These are phyloP conservation scores for Trichoderma sp. DNA, from an alignment of 2,329 filamentous ascomycete species.

Conservation along the genomic window DNA sequence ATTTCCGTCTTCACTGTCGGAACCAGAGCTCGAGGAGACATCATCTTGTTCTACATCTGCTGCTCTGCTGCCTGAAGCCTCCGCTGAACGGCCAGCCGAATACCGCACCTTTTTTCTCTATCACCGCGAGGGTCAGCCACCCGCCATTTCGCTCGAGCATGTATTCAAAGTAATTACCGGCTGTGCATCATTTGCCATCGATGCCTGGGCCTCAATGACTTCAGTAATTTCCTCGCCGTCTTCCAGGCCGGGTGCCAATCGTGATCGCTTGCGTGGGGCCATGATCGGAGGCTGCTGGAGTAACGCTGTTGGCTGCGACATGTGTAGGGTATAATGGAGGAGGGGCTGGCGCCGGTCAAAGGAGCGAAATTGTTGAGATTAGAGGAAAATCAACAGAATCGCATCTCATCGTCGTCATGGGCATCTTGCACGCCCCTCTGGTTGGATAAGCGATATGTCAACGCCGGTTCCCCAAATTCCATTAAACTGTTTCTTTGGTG, in stretches of 20 bases:
- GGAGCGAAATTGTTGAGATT: not conserved
- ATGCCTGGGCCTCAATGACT: conserved; percentile 48
- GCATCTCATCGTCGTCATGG: not conserved
- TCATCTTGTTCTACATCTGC: conserved; percentile 32
- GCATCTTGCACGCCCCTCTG: conserved; percentile 9
- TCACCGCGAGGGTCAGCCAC: conserved; percentile 27
- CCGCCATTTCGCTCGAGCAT: conserved; percentile 32
- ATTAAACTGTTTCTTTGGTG: not conserved
- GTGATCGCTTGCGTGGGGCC: conserved; percentile 25
- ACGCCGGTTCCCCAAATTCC: not conserved
- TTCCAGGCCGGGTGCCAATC: conserved; percentile 33
- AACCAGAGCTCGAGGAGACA: conserved; percentile 36
- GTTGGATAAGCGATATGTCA: not conserved
- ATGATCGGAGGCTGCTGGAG: not conserved
- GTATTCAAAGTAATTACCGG: conserved; percentile 16
- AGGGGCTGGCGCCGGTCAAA: not conserved
- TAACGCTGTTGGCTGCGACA: not conserved
- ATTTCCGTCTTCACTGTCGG: conserved; percentile 42
- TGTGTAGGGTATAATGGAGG: too few species aligned
- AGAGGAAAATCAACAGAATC: not conserved
- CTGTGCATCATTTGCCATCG: conserved; percentile 41
- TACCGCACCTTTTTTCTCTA: conserved; percentile 44
- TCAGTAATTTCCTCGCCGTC: conserved; percentile 40
- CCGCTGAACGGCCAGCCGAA: conserved; percentile 34
- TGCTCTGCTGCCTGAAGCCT: conserved; percentile 7